A percentile compares a stretch with the other conserved stretches of the same genome.
phyloP scores from a whole-genome alignment of 306 rosid genomes.

The Mucuna pruriens region DNA sequence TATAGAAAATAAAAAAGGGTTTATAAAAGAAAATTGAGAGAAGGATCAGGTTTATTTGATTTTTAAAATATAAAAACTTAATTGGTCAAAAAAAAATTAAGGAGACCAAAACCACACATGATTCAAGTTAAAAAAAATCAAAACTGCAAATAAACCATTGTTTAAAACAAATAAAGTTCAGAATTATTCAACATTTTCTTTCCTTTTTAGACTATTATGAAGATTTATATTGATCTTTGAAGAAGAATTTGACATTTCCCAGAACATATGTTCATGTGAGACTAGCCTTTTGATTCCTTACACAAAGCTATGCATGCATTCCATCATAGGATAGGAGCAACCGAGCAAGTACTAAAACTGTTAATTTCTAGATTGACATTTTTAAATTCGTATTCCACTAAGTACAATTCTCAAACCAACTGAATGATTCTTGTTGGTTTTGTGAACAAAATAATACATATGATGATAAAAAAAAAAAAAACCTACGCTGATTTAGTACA shows the following conservation, averaged over 20 bases:
- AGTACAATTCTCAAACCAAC: conserved; percentile 6
- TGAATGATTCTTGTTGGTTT: conserved; percentile 10
- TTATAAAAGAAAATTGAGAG: neutral
- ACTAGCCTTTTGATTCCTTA: neutral
- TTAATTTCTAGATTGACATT: neutral
- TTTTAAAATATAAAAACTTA: neutral
- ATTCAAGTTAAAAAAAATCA: neutral
- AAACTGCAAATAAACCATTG: neutral
- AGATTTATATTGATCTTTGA: neutral
- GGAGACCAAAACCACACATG: neutral
- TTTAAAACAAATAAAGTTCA: neutral
- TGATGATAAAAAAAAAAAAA: too few relatives aligned
- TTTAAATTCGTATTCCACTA: neutral
- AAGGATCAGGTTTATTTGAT: neutral
- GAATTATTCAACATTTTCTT: neutral
- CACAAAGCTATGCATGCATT: neutral
- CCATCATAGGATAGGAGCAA: neutral
- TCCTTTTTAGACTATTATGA: neutral
- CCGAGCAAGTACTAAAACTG: neutral
- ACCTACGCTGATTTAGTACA: conserved; percentile 41
- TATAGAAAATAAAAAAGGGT: neutral
- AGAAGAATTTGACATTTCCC: neutral
- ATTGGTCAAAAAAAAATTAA: neutral
- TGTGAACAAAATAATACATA: neutral
- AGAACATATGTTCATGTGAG: neutral